These are phyloP conservation scores for Castanea sativa DNA, from an alignment of 306 rosid species.

Conservation along the genomic window DNA sequence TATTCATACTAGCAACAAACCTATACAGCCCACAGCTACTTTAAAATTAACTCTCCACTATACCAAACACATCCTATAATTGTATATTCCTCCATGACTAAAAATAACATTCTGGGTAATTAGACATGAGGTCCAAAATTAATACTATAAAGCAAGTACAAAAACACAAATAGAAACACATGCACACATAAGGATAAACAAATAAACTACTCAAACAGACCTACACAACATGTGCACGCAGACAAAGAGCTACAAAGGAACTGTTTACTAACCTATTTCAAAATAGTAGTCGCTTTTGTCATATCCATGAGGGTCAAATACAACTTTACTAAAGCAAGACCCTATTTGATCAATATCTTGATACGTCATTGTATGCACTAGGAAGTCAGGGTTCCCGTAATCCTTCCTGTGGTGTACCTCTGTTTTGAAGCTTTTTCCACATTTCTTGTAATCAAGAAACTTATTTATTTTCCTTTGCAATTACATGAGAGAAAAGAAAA, in stretches of 20 bases:
- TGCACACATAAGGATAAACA: neutral
- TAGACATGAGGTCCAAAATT: neutral
- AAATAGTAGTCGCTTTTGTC: constrained; percentile 79
- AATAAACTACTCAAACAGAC: neutral
- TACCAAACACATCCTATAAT: neutral
- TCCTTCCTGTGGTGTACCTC: constrained; percentile 94
- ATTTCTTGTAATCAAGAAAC: constrained; percentile 80
- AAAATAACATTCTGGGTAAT: neutral
- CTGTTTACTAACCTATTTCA: constrained; percentile 65
- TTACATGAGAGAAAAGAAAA: constrained; percentile 13
- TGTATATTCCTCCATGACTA: neutral
- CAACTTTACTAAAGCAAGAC: constrained; percentile 94
- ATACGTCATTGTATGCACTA: constrained; percentile 89
- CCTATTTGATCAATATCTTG: constrained; percentile 95
- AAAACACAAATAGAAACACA: neutral
- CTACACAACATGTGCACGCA: neutral
- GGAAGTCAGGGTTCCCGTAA: constrained; percentile 90
- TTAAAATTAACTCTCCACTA: neutral
- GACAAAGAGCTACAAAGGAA: constrained; percentile 22
- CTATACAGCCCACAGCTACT: neutral
- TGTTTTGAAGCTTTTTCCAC: constrained; percentile 90
- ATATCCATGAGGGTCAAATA: constrained; percentile 95
- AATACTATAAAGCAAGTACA: neutral
- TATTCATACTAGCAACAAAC: neutral
- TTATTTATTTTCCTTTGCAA: constrained; percentile 81